Conservation (phyloP, 1,139 yeast genomes). For the Suhomyces bokatorum region DNA sequence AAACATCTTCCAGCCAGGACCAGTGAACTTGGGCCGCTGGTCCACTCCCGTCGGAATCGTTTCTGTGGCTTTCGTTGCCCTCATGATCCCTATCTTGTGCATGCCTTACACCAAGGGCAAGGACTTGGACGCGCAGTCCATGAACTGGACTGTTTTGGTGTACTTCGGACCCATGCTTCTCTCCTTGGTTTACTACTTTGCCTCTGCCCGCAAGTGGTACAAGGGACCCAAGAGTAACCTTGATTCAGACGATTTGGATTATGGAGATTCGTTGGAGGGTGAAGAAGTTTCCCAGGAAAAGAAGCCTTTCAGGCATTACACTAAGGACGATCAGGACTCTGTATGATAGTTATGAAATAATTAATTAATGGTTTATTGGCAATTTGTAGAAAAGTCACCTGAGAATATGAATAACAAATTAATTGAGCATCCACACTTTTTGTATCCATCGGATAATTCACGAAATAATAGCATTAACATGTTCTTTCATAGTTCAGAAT, state of each 20-base stretch:
- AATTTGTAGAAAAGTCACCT: background rate
- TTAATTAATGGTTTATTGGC: background rate
- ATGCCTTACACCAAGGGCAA: constrained; percentile 59
- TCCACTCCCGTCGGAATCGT: constrained; percentile 50
- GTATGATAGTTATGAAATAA: background rate
- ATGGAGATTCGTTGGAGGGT: constrained; percentile 10
- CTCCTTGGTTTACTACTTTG: constrained; percentile 51
- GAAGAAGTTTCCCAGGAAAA: constrained; percentile 4
- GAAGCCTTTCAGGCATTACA: background rate
- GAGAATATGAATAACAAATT: no score
- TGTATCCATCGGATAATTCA: no score
- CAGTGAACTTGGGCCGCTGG: constrained; percentile 63
- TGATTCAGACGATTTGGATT: constrained; percentile 34
- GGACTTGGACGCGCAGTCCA: constrained; percentile 45
- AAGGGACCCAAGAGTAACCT: constrained; percentile 67
- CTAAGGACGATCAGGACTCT: constrained; percentile 7
- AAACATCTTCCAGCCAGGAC: constrained; percentile 61
- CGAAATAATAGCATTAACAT: no score
- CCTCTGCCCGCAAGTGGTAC: constrained; percentile 66
- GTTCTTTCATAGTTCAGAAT: no score
- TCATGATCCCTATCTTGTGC: constrained; percentile 68
- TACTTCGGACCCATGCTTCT: constrained; percentile 64
- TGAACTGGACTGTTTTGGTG: constrained; percentile 75
- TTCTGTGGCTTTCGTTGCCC: constrained; percentile 48
- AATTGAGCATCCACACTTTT: no score